These are phyloP conservation scores for Monilinia polystroma DNA, from an alignment of 2,329 filamentous ascomycete genomes.

Conservation along the genomic window DNA sequence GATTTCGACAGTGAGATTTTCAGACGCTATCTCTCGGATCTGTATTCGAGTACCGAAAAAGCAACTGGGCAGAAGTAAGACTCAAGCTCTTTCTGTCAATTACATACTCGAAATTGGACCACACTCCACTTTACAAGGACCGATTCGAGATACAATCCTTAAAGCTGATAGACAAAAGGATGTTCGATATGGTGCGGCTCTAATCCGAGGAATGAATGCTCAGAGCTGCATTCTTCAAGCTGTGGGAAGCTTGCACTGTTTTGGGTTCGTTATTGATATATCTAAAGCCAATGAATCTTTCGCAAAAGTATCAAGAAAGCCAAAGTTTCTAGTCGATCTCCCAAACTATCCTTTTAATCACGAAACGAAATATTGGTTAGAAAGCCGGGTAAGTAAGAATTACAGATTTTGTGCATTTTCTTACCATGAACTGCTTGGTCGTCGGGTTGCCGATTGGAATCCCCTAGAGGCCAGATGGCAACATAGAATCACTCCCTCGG, in stretches of 20 bases:
- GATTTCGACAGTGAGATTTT: constrained; percentile 1
- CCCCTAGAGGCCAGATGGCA: constrained; percentile 36
- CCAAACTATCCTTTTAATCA: constrained; percentile 56
- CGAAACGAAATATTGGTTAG: constrained; percentile 50
- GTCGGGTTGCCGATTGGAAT: constrained; percentile 27
- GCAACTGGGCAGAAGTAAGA: too few relatives aligned
- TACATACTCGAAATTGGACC: constrained; percentile 25
- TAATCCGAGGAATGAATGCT: not conserved
- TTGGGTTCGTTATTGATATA: not conserved
- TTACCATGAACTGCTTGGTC: constrained; percentile 42
- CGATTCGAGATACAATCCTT: constrained; percentile 16
- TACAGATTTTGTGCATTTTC: constrained; percentile 47
- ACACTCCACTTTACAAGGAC: constrained; percentile 21
- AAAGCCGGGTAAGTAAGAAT: constrained; percentile 48
- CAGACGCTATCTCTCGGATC: not conserved
- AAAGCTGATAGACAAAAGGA: not conserved
- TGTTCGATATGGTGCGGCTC: not conserved
- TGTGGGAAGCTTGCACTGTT: not conserved
- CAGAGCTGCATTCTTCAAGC: not conserved
- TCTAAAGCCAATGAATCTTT: not conserved
- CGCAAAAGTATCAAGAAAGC: too few relatives aligned
- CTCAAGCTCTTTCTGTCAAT: too few relatives aligned
- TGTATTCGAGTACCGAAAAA: too few relatives aligned
- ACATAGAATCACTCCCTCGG: constrained; percentile 31
- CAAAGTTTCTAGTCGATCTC: constrained; percentile 43